Evolutionary conservation across 495 filamentous ascomycete species (phyloP), one percentile per base, ranked within the genome.

Genomic region (Tuber aestivum): DNA sequence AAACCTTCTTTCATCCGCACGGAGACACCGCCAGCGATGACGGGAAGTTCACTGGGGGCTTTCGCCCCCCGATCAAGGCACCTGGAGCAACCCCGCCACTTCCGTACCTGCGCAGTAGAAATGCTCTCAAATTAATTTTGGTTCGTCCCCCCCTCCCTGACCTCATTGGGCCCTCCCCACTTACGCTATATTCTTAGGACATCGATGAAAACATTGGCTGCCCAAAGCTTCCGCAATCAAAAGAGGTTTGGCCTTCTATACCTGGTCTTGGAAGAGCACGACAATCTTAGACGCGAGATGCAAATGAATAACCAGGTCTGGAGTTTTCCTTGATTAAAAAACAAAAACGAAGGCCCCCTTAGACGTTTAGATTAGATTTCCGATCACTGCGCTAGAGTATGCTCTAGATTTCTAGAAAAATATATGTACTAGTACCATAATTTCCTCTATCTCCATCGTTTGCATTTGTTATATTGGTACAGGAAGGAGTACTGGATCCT

Each of bases 81-180:
- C 85, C 82, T 56, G 88, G 88, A 75, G 88, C 88, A 37, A 81
- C 86, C 72, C 89, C 90, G 27, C 88, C 92, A 61, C 88, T 96
- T 75, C 92, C 93, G 21, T 95, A 94, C 83, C 86, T 96, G 76
- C 87, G 95, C 79, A 96, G 92, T 83, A 86, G 94, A 72, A 98
- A 97, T 80, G 95, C 96, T n/a, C 85, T 99, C 79, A 98, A 97
- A 87, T 92, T 98, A 77, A 93, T 99, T 79, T 88, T 99, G 81
- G 81, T 83, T 70, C 65, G 35, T 50, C 41, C 27, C 27, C 32
- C 37, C 10, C 18, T 21, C 23, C 23, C 14, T 38, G 45, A 18
- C 41, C 48, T n/a, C 21, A 9, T 23, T 9, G 0, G 1, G 32
- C 23, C 35, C 48, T 56, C 21, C 45, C 18, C 61, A 32, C 74